Percentiles rank a stretch among this genome's conserved stretches.
Conservation (phyloP, 495 filamentous ascomycete species). For the Xylaria acuta region DNA sequence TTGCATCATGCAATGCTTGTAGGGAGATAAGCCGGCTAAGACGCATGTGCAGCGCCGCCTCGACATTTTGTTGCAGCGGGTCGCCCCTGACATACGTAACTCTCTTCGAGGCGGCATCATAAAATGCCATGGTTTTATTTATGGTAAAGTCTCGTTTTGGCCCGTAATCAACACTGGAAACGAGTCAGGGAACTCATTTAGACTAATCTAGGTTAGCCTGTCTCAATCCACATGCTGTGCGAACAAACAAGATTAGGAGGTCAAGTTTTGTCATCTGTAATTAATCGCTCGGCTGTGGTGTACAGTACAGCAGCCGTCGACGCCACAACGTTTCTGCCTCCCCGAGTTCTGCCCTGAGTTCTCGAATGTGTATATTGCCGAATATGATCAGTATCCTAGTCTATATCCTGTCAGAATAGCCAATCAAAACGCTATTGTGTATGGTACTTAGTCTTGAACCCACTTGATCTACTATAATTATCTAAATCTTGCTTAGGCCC, state of each 20-base stretch:
- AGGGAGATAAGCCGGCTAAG: not conserved
- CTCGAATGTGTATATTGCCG: not conserved
- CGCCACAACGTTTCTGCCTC: slow-evolving; percentile 3
- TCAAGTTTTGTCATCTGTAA: too few species aligned
- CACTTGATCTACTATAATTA: slow-evolving; percentile 16
- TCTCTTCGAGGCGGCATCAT: not conserved
- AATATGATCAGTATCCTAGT: not conserved
- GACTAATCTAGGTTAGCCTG: not conserved
- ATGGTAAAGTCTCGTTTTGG: not conserved
- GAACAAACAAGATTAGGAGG: not conserved
- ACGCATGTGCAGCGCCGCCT: slow-evolving; percentile 1
- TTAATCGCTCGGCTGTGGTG: not conserved
- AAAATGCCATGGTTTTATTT: not conserved
- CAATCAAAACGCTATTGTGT: not conserved
- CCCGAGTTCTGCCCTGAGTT: too few species aligned
- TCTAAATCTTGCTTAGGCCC: slow-evolving; percentile 7
- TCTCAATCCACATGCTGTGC: not conserved
- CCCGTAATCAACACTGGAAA: not conserved
- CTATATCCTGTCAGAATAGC: not conserved
- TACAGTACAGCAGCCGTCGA: not conserved
- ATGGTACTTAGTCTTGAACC: not conserved
- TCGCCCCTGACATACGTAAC: not conserved
- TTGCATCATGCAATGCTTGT: slow-evolving; percentile 25
- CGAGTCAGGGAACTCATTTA: not conserved
- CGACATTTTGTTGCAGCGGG: not conserved